Evolutionary conservation across 768 basidiomycete genomes (phyloP).

Genomic region (Mycena indigotica): DNA sequence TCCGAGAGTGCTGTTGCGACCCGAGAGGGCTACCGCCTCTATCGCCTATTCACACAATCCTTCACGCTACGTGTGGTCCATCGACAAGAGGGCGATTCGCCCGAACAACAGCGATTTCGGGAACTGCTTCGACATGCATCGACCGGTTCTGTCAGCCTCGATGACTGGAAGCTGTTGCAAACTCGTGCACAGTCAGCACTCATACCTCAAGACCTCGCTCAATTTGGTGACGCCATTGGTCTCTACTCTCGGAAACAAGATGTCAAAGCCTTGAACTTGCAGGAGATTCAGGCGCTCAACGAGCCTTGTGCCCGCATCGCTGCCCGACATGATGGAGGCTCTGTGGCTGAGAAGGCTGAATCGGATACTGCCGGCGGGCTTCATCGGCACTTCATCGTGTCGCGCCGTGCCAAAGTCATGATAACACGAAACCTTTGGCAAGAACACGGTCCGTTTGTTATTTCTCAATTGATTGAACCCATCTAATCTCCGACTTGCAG

Average conservation of each 20-base stretch:
- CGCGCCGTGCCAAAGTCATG: constrained; percentile 15
- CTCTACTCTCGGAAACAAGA: constrained; percentile 7
- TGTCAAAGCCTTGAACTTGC: constrained; percentile 6
- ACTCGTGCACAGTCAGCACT: neutral
- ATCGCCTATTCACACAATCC: constrained; percentile 8
- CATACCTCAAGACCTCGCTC: neutral
- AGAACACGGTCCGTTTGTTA: constrained; percentile 3
- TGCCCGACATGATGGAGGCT: constrained; percentile 15
- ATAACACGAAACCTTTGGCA: constrained; percentile 12
- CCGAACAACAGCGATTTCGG: constrained; percentile 4
- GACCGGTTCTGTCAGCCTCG: neutral
- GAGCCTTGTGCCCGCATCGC: constrained; percentile 11
- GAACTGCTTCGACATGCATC: constrained; percentile 7
- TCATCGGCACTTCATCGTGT: neutral
- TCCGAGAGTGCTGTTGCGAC: neutral
- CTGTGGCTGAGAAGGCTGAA: neutral
- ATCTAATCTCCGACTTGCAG: neutral
- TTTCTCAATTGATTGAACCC: neutral
- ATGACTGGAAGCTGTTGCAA: constrained; percentile 6
- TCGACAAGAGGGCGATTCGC: constrained; percentile 7
- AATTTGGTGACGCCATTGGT: constrained; percentile 9
- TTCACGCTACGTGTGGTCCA: constrained; percentile 9
- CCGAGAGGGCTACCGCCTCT: no score
- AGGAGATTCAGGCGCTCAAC: constrained; percentile 3
- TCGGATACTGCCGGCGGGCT: constrained; percentile 7